phyloP scores from a whole-genome alignment of 139 green algal genomes.

The Diplosphaera chodatii region DNA sequence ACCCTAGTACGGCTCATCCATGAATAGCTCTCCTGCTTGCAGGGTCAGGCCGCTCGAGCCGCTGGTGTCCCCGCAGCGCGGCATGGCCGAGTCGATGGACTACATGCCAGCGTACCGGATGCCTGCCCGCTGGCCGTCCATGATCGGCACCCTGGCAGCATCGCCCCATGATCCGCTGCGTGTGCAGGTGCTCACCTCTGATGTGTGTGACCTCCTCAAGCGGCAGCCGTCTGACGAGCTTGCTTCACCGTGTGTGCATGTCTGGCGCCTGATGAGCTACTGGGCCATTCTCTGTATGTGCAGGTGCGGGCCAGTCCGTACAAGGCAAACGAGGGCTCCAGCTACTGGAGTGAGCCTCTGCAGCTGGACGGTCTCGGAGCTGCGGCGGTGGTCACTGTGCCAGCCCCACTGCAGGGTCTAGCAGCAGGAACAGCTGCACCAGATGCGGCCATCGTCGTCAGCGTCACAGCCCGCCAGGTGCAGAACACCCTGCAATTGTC shows the following conservation, averaged over 20 bases:
- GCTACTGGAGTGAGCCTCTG: slow-evolving; percentile 36
- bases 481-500: too few species aligned
- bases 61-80: slow-evolving; percentile 2
- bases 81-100: slow-evolving; percentile 33
- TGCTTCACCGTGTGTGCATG: too few species aligned
- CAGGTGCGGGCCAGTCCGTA: slow-evolving; percentile 29
- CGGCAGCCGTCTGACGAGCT: too few species aligned
- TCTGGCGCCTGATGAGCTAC: too few species aligned
- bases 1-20: too few species aligned
- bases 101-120: slow-evolving; percentile 19
- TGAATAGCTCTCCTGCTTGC: too few species aligned
- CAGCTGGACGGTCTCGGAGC: slow-evolving; percentile 35
- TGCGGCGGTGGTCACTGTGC: slow-evolving; percentile 33
- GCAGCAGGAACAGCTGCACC: slow-evolving; percentile 4
- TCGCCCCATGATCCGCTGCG: background rate
- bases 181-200: background rate
- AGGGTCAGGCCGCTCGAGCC: background rate
- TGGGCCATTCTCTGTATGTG: slow-evolving; percentile 7
- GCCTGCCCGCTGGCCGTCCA: slow-evolving; percentile 34
- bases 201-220: too few species aligned
- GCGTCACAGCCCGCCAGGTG: slow-evolving; percentile 25
- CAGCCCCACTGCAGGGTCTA: slow-evolving; percentile 10
- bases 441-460: slow-evolving; percentile 16
- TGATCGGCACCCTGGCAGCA: slow-evolving; percentile 22
- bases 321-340: slow-evolving; percentile 19